Evolutionary conservation across 2,329 filamentous ascomycete species (phyloP).

Genomic region (Monilinia fructigena): DNA sequence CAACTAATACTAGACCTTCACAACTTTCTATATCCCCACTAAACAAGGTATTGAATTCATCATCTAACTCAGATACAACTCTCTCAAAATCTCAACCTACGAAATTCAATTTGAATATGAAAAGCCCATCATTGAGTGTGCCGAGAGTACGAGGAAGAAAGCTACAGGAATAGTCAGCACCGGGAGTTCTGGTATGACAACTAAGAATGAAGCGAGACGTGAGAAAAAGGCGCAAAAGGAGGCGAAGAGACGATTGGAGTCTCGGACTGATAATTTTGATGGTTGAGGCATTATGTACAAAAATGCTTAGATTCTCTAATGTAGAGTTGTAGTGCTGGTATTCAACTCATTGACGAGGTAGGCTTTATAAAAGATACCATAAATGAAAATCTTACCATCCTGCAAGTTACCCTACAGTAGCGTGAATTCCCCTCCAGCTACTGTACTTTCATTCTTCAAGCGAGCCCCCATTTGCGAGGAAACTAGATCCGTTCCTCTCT

Average conservation of each 20-base stretch:
- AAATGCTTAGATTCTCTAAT: not conserved
- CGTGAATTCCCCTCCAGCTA: not conserved
- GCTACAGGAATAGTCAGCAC: not conserved
- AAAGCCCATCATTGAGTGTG: not conserved
- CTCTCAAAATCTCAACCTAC: not conserved
- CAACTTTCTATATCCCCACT: not conserved
- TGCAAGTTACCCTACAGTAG: not conserved
- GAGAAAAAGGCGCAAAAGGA: conserved; percentile 15
- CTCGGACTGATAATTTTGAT: conserved; percentile 14
- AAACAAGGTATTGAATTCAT: not conserved
- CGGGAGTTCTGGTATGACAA: not conserved
- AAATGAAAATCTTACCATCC: not conserved
- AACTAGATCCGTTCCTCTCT: not conserved
- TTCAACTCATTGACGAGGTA: not conserved
- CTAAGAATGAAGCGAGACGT: not conserved
- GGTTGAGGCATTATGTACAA: not conserved
- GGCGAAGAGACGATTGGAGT: conserved; percentile 12
- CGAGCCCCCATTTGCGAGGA: not conserved
- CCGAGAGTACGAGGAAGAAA: not conserved
- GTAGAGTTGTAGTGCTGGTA: conserved; percentile 4
- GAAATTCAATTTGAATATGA: not conserved
- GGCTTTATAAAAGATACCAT: not conserved
- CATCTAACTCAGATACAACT: not conserved
- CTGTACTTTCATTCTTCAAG: not conserved
- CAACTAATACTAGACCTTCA: conserved; percentile 9